A percentile compares a stretch with the other conserved stretches of the same genome.
Conservation (phyloP, 257 asterid genomes). For the Gynochthodes officinalis region DNA sequence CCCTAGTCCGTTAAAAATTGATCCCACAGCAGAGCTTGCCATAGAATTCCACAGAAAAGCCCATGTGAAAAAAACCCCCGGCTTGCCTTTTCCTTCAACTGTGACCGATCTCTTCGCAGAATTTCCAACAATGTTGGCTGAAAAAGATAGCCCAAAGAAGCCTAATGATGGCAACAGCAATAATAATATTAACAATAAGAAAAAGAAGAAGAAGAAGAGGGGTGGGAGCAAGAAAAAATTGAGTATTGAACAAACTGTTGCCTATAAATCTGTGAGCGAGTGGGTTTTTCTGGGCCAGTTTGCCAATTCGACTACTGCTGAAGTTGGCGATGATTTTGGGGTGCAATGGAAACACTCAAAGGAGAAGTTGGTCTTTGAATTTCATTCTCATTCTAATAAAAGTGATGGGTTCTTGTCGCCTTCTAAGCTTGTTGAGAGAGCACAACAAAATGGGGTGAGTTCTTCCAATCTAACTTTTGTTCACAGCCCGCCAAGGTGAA, state of each 20-base stretch:
- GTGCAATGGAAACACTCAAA: constrained; percentile 66
- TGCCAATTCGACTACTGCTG: constrained; percentile 12
- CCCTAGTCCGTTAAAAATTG: neutral
- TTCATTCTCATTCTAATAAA: constrained; percentile 78
- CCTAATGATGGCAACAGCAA: constrained; percentile 21
- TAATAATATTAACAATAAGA: neutral
- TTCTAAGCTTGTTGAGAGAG: constrained; percentile 91
- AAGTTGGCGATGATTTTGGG: constrained; percentile 65
- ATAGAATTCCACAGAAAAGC: neutral
- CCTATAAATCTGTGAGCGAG: constrained; percentile 74
- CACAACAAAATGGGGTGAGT: constrained; percentile 85
- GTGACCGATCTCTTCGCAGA: neutral
- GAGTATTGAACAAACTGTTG: constrained; percentile 79
- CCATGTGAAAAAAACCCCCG: neutral
- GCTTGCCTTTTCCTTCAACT: neutral
- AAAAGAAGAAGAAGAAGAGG: constrained; percentile 68
- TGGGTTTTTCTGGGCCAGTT: constrained; percentile 80
- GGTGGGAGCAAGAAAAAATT: constrained; percentile 87
- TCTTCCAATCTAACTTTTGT: neutral
- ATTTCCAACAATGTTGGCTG: constrained; percentile 37
- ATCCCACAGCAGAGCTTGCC: constrained; percentile 1
- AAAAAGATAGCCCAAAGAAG: constrained; percentile 52
- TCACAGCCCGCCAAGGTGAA: neutral
- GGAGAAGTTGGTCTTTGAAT: constrained; percentile 78
- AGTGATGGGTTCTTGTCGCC: constrained; percentile 97